These are phyloP conservation scores for Botryosphaeria dothidea DNA, from an alignment of 2,329 filamentous ascomycete genomes.

Conservation along the genomic window DNA sequence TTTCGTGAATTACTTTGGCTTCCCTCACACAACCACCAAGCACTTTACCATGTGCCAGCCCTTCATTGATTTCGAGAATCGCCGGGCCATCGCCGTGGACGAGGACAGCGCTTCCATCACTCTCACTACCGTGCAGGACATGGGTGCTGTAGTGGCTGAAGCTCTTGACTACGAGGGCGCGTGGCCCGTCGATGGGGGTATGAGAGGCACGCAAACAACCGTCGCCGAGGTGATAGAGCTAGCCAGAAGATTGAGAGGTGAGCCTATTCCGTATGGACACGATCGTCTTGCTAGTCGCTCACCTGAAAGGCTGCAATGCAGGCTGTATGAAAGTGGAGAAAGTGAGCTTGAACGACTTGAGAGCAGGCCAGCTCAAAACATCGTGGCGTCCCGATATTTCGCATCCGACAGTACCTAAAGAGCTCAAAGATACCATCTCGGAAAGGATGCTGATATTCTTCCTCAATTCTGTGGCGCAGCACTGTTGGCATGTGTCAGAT, in stretches of 20 bases:
- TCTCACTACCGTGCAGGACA: conserved; percentile 31
- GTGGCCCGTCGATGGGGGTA: conserved; percentile 33
- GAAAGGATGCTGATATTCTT: conserved; percentile 45
- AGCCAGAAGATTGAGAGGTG: conserved; percentile 31
- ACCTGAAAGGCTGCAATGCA: not conserved
- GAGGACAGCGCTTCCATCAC: conserved; percentile 29
- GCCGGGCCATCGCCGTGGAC: conserved; percentile 33
- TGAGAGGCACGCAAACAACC: conserved; percentile 27
- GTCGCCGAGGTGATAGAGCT: conserved; percentile 32
- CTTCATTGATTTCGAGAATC: conserved; percentile 32
- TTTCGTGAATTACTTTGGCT: conserved; percentile 58
- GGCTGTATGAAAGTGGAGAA: conserved; percentile 43
- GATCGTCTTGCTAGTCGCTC: not conserved
- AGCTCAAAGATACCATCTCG: conserved; percentile 36
- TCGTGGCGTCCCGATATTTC: conserved; percentile 43
- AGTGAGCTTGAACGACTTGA: conserved; percentile 51
- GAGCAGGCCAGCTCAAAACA: conserved; percentile 41
- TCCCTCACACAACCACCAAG: conserved; percentile 49
- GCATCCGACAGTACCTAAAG: conserved; percentile 38
- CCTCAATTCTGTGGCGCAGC: conserved; percentile 43
- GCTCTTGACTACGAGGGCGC: conserved; percentile 28
- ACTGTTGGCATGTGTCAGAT: conserved; percentile 46
- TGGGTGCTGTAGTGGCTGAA: conserved; percentile 27
- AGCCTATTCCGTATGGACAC: not conserved
- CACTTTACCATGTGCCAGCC: conserved; percentile 37